phyloP scores from a whole-genome alignment of 2,329 filamentous ascomycete species.

The Geosmithia flava region DNA sequence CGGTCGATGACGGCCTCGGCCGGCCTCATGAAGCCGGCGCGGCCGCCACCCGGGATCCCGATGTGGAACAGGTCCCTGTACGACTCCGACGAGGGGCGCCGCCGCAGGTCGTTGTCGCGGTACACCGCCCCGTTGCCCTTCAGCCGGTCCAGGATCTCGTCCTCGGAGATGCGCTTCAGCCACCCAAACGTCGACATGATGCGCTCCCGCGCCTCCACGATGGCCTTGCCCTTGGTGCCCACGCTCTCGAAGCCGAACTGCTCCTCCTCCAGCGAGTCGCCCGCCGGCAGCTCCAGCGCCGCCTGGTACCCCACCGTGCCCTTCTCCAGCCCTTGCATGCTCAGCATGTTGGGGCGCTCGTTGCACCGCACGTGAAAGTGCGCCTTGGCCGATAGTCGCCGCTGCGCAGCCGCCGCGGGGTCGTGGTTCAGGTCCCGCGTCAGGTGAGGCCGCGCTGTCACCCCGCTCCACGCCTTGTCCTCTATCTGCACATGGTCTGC shows the following conservation, averaged over 20 bases:
- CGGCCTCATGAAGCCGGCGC: slow-evolving; percentile 36
- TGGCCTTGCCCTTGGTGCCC: slow-evolving; percentile 39
- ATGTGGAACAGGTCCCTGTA: slow-evolving; percentile 51
- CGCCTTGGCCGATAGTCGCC: slow-evolving; percentile 31
- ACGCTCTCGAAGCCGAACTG: slow-evolving; percentile 47
- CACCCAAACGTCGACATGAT: slow-evolving; percentile 40
- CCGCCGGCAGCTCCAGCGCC: slow-evolving; percentile 51
- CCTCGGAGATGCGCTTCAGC: slow-evolving; percentile 43
- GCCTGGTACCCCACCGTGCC: slow-evolving; percentile 59
- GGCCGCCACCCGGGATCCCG: not conserved
- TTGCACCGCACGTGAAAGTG: slow-evolving; percentile 47
- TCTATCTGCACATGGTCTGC: slow-evolving; percentile 53
- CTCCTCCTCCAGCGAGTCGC: slow-evolving; percentile 51
- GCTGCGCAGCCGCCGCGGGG: slow-evolving; percentile 26
- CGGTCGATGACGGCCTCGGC: slow-evolving; percentile 42
- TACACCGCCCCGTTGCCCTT: slow-evolving; percentile 44
- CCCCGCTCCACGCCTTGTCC: slow-evolving; percentile 48
- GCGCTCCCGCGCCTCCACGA: slow-evolving; percentile 44
- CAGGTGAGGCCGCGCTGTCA: slow-evolving; percentile 52
- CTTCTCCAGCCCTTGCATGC: slow-evolving; percentile 58
- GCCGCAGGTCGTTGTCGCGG: slow-evolving; percentile 35
- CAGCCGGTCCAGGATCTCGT: slow-evolving; percentile 45
- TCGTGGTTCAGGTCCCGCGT: slow-evolving; percentile 36
- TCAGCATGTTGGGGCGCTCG: slow-evolving; percentile 59
- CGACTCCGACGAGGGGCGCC: slow-evolving; percentile 40